Base-by-base conservation (phyloP, 305 asterid species). In the Rubia tinctorum region DNA sequence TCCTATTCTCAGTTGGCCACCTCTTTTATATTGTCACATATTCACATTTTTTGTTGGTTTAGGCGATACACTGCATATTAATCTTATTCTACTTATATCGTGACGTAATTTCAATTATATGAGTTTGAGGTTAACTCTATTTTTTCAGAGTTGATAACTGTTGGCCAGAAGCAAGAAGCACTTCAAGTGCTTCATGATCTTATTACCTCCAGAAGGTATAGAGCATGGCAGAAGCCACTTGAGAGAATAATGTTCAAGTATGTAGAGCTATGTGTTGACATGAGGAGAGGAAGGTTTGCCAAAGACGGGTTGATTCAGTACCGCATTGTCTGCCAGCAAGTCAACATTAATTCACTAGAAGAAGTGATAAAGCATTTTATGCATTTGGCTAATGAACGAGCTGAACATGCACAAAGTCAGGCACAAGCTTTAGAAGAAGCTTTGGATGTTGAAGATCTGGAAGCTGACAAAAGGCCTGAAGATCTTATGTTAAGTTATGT, bases 401-500 rank as follows among this genome's bases (percentile, higher is more conserved):
- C 98, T 65, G 97, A 90, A 84, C 85, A 69, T 72, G 99, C 99
- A 14, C 96, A 96, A 58, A 92, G 73, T 77, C 93, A 95, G 80
- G 94, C 99, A 3, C 89, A 88, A 77, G 99, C 91, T 53, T 75
- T 87, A 75, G 99, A 95, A 79, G 99, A 91, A 81, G 98, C 97
- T 74, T 76, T 95, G 72, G 96, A 95, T 76, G 86, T 95, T 45
- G 98, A 95, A 71, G 99, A 95, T 84, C 84, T 95, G 62, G 99
- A 92, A 84, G 99, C 96, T 13, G 99, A 95, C 78, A 95, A 84
- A 74, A 88, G 96, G 76, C 99, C 99, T 20, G 99, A 95, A 86
- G 99, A 95, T 82, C 89, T 95, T 56, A 90, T 95, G 92, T 65
- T 95, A 90, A 95, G 98, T 82, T 95, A 89, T 83, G 99, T 92